Evolutionary conservation across 192 early-diverging fungal genomes (phyloP).

Genomic region (Helicostylum pulchrum): DNA sequence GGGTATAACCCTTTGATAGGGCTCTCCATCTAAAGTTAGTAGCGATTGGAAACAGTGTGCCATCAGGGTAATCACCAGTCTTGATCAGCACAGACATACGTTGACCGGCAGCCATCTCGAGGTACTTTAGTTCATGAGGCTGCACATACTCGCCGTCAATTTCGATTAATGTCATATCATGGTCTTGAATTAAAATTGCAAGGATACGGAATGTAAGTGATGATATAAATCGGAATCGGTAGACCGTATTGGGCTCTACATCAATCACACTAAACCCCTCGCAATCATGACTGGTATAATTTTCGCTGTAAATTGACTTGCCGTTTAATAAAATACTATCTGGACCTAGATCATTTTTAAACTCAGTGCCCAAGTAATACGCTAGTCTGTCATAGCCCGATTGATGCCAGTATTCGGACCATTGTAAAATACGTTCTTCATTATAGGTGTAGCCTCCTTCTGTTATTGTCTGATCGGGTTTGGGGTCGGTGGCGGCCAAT

Average conservation of each 20-base stretch:
- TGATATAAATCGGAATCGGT: constrained; percentile 42
- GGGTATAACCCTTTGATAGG: neutral
- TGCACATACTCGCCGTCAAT: constrained; percentile 44
- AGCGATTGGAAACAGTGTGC: constrained; percentile 5
- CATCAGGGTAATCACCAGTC: constrained; percentile 25
- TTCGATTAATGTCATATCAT: constrained; percentile 47
- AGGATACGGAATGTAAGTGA: constrained; percentile 35
- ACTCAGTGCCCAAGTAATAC: constrained; percentile 3
- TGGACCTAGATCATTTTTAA: neutral
- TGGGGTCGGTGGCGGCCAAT: neutral
- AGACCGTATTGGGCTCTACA: constrained; percentile 22
- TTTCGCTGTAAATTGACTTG: neutral
- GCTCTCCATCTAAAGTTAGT: neutral
- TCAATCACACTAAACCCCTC: constrained; percentile 14
- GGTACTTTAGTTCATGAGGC: constrained; percentile 31
- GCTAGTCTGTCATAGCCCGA: neutral
- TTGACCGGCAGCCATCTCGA: constrained; percentile 42
- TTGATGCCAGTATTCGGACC: constrained; percentile 45
- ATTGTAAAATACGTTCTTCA: constrained; percentile 31
- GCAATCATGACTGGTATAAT: neutral
- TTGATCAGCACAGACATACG: constrained; percentile 43
- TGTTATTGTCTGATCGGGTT: constrained; percentile 1
- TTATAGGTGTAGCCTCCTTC: constrained; percentile 35
- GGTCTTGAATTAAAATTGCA: constrained; percentile 42
- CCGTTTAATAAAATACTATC: constrained; percentile 18